Conservation (phyloP, 2,329 filamentous ascomycete species). For the Cyphellophora attinorum region DNA sequence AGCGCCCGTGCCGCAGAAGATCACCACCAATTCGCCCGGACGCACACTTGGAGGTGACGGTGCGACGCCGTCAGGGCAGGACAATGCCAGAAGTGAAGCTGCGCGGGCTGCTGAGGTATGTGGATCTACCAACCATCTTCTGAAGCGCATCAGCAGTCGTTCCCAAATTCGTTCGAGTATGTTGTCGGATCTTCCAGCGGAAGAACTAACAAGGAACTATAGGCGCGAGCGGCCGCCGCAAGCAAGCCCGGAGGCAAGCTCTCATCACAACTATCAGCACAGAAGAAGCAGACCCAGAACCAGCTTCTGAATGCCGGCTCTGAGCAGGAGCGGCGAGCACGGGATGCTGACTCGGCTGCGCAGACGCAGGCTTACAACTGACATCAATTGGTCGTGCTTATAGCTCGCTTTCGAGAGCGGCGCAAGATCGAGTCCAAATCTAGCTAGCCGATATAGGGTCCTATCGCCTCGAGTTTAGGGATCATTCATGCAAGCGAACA, state of each 20-base stretch:
- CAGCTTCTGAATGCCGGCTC: constrained; percentile 61
- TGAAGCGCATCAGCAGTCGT: too few relatives aligned
- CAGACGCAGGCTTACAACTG: constrained; percentile 35
- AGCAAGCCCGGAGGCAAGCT: constrained; percentile 55
- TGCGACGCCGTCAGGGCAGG: constrained; percentile 23
- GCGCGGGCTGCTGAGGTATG: constrained; percentile 77
- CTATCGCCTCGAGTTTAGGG: too few relatives aligned
- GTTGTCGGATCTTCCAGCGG: too few relatives aligned
- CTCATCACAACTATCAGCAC: constrained; percentile 58
- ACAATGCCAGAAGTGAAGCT: constrained; percentile 61
- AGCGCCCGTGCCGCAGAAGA: constrained; percentile 37
- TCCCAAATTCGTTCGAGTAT: too few relatives aligned
- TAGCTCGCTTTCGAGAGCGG: too few relatives aligned
- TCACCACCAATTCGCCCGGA: constrained; percentile 36
- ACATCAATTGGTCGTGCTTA: too few relatives aligned
- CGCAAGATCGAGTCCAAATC: too few relatives aligned
- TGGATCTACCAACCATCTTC: too few relatives aligned
- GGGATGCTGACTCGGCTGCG: constrained; percentile 58
- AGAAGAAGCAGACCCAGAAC: constrained; percentile 63
- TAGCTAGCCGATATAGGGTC: too few relatives aligned
- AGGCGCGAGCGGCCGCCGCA: constrained; percentile 59
- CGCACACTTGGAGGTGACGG: constrained; percentile 54
- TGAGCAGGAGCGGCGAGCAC: constrained; percentile 51
- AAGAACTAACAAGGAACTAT: too few relatives aligned
- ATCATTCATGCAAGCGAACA: too few relatives aligned